Evolutionary conservation across 331 rosid genomes (phyloP).

Genomic region (Prunus yedoensis): DNA sequence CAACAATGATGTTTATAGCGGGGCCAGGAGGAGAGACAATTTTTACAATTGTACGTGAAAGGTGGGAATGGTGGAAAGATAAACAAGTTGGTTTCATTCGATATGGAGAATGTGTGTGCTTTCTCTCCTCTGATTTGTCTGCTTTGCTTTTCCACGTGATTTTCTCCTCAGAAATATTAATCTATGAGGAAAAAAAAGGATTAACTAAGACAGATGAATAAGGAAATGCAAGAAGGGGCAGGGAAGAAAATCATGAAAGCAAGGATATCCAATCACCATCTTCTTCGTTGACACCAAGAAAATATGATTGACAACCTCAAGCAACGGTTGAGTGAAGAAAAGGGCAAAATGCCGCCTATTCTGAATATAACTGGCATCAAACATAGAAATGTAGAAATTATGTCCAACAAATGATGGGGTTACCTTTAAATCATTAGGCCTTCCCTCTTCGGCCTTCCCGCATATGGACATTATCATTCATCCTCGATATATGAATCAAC

Average conservation of each 20-base stretch:
- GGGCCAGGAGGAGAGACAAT: background rate
- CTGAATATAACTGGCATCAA: background rate
- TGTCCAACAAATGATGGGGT: background rate
- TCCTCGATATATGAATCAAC: no score
- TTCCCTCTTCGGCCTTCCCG: conserved; percentile 8
- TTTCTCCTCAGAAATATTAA: conserved; percentile 18
- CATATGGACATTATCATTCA: conserved; percentile 6
- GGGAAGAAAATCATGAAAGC: conserved; percentile 14
- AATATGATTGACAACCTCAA: conserved; percentile 18
- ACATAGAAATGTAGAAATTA: background rate
- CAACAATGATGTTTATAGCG: conserved; percentile 5
- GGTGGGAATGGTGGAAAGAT: background rate
- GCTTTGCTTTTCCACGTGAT: conserved; percentile 34
- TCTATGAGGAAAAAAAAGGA: background rate
- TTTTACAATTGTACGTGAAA: conserved; percentile 4
- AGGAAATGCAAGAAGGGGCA: background rate
- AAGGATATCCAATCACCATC: conserved; percentile 18
- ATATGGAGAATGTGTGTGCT: background rate
- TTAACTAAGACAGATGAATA: background rate
- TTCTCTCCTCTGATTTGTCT: background rate
- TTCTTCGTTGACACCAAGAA: conserved; percentile 38
- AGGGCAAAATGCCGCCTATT: conserved; percentile 7
- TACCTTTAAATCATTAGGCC: conserved; percentile 30
- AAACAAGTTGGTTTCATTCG: background rate
- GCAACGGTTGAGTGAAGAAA: conserved; percentile 23